Evolutionary conservation across 306 rosid genomes (phyloP).

Genomic region (Vicia sativa): DNA sequence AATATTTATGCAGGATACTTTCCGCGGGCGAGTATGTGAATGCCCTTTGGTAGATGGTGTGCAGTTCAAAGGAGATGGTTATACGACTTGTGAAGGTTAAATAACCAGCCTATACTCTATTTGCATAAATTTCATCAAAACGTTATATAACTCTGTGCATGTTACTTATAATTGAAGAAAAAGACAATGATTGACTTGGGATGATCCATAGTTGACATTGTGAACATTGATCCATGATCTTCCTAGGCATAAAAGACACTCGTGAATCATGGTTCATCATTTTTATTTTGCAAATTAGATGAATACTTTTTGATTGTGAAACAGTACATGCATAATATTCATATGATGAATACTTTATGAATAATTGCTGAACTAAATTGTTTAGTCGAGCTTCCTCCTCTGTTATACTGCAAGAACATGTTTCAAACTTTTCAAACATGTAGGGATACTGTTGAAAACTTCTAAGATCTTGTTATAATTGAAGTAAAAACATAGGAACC

Average conservation of each 20-base stretch:
- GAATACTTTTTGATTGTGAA: background rate
- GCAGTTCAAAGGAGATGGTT: constrained; percentile 99
- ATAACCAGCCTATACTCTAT: background rate
- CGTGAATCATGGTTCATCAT: background rate
- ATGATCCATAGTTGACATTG: constrained; percentile 1
- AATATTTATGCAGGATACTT: constrained; percentile 74
- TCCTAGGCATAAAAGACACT: background rate
- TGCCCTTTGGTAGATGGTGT: constrained; percentile 97
- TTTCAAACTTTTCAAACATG: background rate
- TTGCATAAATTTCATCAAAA: constrained; percentile 11
- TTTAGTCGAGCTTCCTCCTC: background rate
- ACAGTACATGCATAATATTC: background rate
- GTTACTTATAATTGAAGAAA: constrained; percentile 20
- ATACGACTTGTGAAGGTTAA: constrained; percentile 83
- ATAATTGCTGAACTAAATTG: background rate
- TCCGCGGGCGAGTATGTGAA: constrained; percentile 97
- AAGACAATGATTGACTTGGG: constrained; percentile 12
- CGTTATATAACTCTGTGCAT: background rate
- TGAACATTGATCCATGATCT: constrained; percentile 1
- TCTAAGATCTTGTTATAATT: background rate
- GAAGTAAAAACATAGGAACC: background rate
- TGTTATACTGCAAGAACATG: constrained; percentile 7
- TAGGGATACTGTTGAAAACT: constrained; percentile 1
- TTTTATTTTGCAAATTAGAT: constrained; percentile 6
- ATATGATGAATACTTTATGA: background rate